These are phyloP conservation scores for Backusella circina DNA, from an alignment of 192 early-diverging fungal species.

Conservation along the genomic window DNA sequence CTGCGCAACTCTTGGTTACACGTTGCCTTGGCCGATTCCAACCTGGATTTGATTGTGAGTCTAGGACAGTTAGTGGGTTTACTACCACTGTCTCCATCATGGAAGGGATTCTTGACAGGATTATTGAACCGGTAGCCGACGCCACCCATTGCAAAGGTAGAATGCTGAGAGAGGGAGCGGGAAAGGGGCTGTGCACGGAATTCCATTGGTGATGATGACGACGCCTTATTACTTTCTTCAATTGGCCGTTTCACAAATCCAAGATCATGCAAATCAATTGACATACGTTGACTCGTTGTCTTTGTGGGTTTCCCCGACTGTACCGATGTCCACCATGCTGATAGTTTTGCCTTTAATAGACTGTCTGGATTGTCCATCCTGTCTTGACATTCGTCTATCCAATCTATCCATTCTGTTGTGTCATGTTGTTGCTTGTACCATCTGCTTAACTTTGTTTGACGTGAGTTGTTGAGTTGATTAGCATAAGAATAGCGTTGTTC, in stretches of 20 bases:
- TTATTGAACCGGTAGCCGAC: conserved; percentile 4
- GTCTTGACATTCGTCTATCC: conserved; percentile 13
- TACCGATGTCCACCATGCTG: conserved; percentile 5
- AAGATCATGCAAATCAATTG: conserved; percentile 1
- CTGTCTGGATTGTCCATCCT: neutral
- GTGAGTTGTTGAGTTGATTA: neutral
- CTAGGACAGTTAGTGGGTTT: neutral
- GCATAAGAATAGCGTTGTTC: neutral
- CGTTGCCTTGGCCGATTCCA: conserved; percentile 31
- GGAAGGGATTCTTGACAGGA: neutral
- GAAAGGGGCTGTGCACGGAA: neutral
- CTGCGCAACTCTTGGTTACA: conserved; percentile 61
- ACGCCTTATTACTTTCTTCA: neutral
- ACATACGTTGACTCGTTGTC: neutral
- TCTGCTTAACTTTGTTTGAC: neutral
- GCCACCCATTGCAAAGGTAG: neutral
- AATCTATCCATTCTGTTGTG: conserved; percentile 18
- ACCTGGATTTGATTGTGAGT: conserved; percentile 24
- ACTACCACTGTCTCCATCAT: neutral
- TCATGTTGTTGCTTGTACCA: neutral
- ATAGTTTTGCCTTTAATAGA: neutral
- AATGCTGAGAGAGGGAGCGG: neutral
- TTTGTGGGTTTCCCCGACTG: neutral
- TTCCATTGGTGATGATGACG: neutral
- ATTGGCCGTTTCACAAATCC: neutral